These are phyloP conservation scores for Pleurotus citrinopileatus DNA, from an alignment of 768 basidiomycete species.

Conservation along the genomic window DNA sequence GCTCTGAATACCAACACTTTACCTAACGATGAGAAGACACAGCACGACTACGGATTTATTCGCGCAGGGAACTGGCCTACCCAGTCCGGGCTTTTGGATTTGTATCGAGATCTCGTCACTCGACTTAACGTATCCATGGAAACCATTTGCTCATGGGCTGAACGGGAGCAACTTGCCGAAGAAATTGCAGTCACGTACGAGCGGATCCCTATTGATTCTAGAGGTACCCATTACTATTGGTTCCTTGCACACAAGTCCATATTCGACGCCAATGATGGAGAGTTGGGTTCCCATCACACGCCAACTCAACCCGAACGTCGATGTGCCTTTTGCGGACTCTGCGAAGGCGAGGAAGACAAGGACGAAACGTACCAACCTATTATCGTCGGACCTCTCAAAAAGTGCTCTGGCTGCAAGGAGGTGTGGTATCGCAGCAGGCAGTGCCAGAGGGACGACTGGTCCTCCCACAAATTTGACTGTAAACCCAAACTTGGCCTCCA, in stretches of 20 bases:
- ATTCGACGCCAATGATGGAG: no score
- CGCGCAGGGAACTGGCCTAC: neutral
- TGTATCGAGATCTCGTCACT: neutral
- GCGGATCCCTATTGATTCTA: neutral
- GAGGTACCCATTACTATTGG: neutral
- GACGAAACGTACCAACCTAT: no score
- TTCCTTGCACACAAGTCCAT: neutral
- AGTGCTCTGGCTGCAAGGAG: slow-evolving; percentile 22
- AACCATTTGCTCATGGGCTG: neutral
- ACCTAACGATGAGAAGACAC: slow-evolving; percentile 29
- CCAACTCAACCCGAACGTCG: neutral
- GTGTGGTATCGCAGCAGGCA: slow-evolving; percentile 30
- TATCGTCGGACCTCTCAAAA: neutral
- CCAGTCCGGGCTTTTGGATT: neutral
- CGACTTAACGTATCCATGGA: neutral
- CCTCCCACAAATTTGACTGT: slow-evolving; percentile 32
- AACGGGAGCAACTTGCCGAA: neutral
- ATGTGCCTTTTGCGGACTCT: neutral
- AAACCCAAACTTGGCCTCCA: slow-evolving; percentile 17
- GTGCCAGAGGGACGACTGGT: slow-evolving; percentile 29
- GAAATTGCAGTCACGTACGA: neutral
- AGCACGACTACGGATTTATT: slow-evolving; percentile 23
- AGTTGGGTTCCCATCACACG: neutral
- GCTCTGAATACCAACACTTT: slow-evolving; percentile 21
- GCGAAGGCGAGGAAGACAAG: neutral